Percentiles rank a stretch among this genome's conserved stretches.
phyloP scores from a whole-genome alignment of 2,329 filamentous ascomycete genomes.

The Claviceps sp. region DNA sequence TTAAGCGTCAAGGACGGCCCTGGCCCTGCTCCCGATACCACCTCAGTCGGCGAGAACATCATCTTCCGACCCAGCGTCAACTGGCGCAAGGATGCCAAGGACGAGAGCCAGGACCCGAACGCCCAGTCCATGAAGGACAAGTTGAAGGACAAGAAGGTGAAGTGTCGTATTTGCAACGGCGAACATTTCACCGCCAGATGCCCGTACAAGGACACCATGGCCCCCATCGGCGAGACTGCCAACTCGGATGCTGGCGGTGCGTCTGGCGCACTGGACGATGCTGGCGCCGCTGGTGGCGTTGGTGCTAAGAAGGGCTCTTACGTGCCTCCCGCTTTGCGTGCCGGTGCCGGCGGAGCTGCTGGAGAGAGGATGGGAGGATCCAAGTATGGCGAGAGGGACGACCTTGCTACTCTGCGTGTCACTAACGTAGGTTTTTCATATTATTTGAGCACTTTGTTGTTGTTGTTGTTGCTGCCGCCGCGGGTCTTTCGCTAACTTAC shows the following conservation, averaged over 20 bases:
- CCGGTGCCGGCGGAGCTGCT: slow-evolving; percentile 32
- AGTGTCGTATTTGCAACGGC: slow-evolving; percentile 96
- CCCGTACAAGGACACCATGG: slow-evolving; percentile 99
- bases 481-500: slow-evolving; percentile 12
- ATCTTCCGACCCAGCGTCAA: slow-evolving; percentile 86
- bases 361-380: slow-evolving; percentile 71
- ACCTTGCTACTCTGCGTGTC: slow-evolving; percentile 88
- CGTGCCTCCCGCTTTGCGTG: slow-evolving; percentile 85
- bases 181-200: slow-evolving; percentile 99
- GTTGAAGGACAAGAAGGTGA: slow-evolving; percentile 98
- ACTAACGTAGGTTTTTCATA: slow-evolving; percentile 67
- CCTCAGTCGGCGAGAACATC: slow-evolving; percentile 93
- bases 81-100: slow-evolving; percentile 84
- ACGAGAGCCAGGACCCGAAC: slow-evolving; percentile 61
- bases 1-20: slow-evolving; percentile 69
- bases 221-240: slow-evolving; percentile 56
- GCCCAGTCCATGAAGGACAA: slow-evolving; percentile 65
- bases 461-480: no score
- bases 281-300: slow-evolving; percentile 30
- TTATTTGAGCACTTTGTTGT: neutral
- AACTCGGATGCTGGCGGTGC: slow-evolving; percentile 34
- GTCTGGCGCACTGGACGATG: slow-evolving; percentile 40
- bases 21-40: slow-evolving; percentile 80
- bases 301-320: slow-evolving; percentile 69
- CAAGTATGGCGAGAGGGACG: slow-evolving; percentile 88